Conservation (phyloP, 2,329 filamentous ascomycete species). For the Talaromyces albobiverticillius region DNA sequence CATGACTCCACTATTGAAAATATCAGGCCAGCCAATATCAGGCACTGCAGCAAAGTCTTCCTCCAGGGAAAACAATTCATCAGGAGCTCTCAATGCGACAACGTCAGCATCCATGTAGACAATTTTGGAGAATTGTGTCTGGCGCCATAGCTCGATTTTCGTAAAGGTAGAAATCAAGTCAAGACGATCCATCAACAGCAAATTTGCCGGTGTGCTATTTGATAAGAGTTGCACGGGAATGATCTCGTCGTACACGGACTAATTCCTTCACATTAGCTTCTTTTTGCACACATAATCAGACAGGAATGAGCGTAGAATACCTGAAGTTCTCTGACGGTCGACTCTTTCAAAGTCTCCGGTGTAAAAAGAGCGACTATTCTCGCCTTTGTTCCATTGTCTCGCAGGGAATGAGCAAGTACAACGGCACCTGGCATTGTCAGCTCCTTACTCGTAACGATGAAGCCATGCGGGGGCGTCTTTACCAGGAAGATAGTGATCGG, state of each 20-base stretch:
- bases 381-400: slow-evolving; percentile 82
- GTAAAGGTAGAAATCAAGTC: slow-evolving; percentile 93
- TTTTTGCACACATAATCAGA: not conserved
- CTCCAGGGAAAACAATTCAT: slow-evolving; percentile 78
- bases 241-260: slow-evolving; percentile 84
- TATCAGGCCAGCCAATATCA: slow-evolving; percentile 96
- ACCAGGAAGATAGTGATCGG: slow-evolving; percentile 91
- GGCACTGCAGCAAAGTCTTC: slow-evolving; percentile 70
- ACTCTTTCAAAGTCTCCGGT: slow-evolving; percentile 70
- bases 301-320: slow-evolving; percentile 40
- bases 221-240: slow-evolving; percentile 78
- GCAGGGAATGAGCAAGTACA: slow-evolving; percentile 89
- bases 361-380: slow-evolving; percentile 84
- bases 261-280: slow-evolving; percentile 22
- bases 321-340: slow-evolving; percentile 75
- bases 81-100: slow-evolving; percentile 83
- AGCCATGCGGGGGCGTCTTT: slow-evolving; percentile 21
- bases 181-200: slow-evolving; percentile 85
- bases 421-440: slow-evolving; percentile 65
- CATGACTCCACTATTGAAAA: slow-evolving; percentile 98
- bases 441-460: not conserved
- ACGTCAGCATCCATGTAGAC: slow-evolving; percentile 95
- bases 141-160: slow-evolving; percentile 92
- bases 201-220: slow-evolving; percentile 74
- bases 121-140: slow-evolving; percentile 84